Percentiles rank a stretch among this genome's conserved stretches.
These are phyloP conservation scores for Kwoniella botswanensis DNA, from an alignment of 768 basidiomycete genomes.

Conservation along the genomic window DNA sequence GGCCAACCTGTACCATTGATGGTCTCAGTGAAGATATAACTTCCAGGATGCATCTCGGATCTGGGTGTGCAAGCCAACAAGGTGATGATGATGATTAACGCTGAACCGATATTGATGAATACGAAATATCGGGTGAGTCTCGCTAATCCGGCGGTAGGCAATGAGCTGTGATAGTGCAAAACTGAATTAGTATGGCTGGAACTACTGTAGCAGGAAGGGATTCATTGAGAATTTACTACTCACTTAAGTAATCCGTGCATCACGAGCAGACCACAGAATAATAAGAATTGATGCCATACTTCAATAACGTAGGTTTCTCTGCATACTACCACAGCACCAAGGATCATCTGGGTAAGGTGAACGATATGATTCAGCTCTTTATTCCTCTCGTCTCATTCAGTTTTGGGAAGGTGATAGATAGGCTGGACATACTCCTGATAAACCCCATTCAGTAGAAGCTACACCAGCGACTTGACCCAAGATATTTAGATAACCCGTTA, in stretches of 20 bases:
- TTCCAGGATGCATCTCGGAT: slow-evolving; percentile 76
- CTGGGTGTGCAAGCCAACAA: slow-evolving; percentile 70
- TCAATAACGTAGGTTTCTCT: slow-evolving; percentile 68
- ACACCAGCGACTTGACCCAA: slow-evolving; percentile 69
- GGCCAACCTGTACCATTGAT: slow-evolving; percentile 77
- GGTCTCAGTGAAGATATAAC: slow-evolving; percentile 77
- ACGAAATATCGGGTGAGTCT: slow-evolving; percentile 69
- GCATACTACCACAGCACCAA: slow-evolving; percentile 35
- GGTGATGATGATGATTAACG: slow-evolving; percentile 81
- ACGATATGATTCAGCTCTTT: not conserved
- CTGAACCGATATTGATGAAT: slow-evolving; percentile 83
- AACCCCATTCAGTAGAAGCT: slow-evolving; percentile 82
- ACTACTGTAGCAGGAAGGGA: no score
- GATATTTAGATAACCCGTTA: slow-evolving; percentile 57
- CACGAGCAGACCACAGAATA: slow-evolving; percentile 76
- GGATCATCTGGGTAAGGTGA: slow-evolving; percentile 48
- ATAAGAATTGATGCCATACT: slow-evolving; percentile 73
- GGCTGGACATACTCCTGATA: slow-evolving; percentile 26
- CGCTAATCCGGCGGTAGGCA: slow-evolving; percentile 74
- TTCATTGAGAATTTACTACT: not conserved
- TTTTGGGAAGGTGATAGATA: no score
- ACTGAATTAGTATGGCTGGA: not conserved
- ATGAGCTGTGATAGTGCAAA: slow-evolving; percentile 17
- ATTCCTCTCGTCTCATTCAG: not conserved
- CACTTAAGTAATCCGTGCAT: slow-evolving; percentile 75